Base-by-base conservation (phyloP, 495 filamentous ascomycete genomes). In the Daldinia concentrica region DNA sequence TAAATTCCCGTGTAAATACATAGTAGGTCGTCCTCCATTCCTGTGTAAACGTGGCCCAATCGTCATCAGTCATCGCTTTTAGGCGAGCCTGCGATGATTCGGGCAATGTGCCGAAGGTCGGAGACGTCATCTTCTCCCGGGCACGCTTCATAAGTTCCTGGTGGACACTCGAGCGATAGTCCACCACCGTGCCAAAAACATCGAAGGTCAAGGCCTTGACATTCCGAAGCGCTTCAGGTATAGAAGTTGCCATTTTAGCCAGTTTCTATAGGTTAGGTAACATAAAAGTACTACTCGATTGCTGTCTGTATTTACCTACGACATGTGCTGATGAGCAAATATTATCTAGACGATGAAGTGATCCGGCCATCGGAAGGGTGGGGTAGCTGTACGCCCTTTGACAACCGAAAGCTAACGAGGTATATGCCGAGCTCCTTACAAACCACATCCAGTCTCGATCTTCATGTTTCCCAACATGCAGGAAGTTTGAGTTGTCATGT, bases 131-230 rank as follows among this genome's bases (percentile, higher is more conserved):
- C 67, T 84, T 84, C 79, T 77, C 76, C 59, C 62, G 64, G 17
- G 86, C 78, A 58, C 84, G 79, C 36, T 78, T 75, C 22, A 87
- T 80, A 17, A 94, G 81, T 30, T 85, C 84, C 14, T 81, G 74
- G 24, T 81, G 85, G 24, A 95, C 84, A 32, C 86, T 85, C 32
- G 78, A 81, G 58, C 91, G 86, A 89, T 91, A 92, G 81, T 92
- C 83, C 27, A 94, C 91, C 59, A 89, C 85, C 4, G 92, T 94
- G 68, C 92, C 93, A 80, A 95, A 95, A 73, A 91, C 83, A 74
- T 86, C 85, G 66, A 87, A 87, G 26, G 82, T 82, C n/a, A 87
- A 72, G 15, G 81, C 85, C 65, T 85, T 83, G 63, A 84, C 39
- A 36, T 72, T 58, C 15, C 61, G 66, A 15, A 73, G 62, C 9